phyloP scores from a whole-genome alignment of 306 rosid species.

The Dalbergia cochinchinensis region DNA sequence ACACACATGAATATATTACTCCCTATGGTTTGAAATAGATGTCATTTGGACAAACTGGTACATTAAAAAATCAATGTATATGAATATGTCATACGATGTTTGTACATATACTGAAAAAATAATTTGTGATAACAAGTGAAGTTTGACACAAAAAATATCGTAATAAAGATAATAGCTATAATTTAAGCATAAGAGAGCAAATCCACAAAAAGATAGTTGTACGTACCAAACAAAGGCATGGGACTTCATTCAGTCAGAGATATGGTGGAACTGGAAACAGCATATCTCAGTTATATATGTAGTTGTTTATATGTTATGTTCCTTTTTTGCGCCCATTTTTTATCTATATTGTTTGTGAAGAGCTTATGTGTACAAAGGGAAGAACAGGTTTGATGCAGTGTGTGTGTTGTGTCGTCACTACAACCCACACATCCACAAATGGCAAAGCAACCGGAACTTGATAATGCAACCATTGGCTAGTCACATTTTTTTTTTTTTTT shows the following conservation, averaged over 20 bases:
- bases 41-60: too few relatives aligned
- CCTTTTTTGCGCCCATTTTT: too few relatives aligned
- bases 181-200: background rate
- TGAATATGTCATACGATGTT: too few relatives aligned
- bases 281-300: background rate
- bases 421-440: constrained; percentile 22
- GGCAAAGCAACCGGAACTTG: background rate
- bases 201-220: constrained; percentile 27
- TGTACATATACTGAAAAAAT: background rate
- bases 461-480: background rate
- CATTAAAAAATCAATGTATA: too few relatives aligned
- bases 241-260: constrained; percentile 61
- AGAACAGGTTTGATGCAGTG: background rate
- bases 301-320: background rate
- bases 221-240: constrained; percentile 84
- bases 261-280: background rate
- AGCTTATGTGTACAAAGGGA: background rate
- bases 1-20: background rate
- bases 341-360: background rate
- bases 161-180: background rate
- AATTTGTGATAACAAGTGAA: background rate
- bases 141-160: background rate
- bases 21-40: too few relatives aligned
- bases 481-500: too few relatives aligned
- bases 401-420: background rate